phyloP scores from a whole-genome alignment of 768 basidiomycete genomes.

The Suillus ampliporus region DNA sequence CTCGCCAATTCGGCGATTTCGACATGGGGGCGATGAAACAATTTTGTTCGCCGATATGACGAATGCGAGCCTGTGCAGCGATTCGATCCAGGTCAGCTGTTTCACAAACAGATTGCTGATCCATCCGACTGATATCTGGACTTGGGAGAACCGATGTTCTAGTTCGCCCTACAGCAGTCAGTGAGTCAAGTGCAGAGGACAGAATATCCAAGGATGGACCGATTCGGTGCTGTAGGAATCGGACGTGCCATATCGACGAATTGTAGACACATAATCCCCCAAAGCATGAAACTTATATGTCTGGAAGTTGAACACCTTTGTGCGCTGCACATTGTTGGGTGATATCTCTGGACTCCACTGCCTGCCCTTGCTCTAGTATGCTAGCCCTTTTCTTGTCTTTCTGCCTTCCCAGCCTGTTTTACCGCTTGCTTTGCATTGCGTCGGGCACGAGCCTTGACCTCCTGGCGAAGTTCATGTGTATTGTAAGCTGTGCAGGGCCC shows the following conservation, averaged over 20 bases:
- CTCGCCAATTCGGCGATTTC: neutral
- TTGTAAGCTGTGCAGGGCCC: slow-evolving; percentile 27
- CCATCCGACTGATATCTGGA: neutral
- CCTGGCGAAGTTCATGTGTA: slow-evolving; percentile 36
- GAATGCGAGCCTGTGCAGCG: slow-evolving; percentile 10
- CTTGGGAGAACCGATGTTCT: slow-evolving; percentile 32
- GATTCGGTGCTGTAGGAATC: slow-evolving; percentile 42
- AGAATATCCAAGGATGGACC: slow-evolving; percentile 26
- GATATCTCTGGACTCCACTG: no score
- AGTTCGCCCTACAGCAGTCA: slow-evolving; percentile 36
- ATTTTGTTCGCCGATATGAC: slow-evolving; percentile 4
- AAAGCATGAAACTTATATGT: slow-evolving; percentile 33
- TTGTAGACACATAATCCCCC: slow-evolving; percentile 25
- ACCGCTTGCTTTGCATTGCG: slow-evolving; percentile 1
- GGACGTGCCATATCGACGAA: slow-evolving; percentile 26
- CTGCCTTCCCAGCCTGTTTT: neutral
- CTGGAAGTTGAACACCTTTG: slow-evolving; percentile 26
- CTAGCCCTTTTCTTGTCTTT: neutral
- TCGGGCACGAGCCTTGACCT: slow-evolving; percentile 30
- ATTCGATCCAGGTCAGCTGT: slow-evolving; percentile 14
- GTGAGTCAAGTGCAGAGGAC: slow-evolving; percentile 36
- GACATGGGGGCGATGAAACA: neutral
- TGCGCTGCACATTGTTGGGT: no score
- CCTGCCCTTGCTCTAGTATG: slow-evolving; percentile 29
- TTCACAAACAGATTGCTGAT: slow-evolving; percentile 7